A percentile compares a stretch with the other conserved stretches of the same genome.
Conservation (phyloP, 2,329 filamentous ascomycete genomes). For the Exophiala spinifera region DNA sequence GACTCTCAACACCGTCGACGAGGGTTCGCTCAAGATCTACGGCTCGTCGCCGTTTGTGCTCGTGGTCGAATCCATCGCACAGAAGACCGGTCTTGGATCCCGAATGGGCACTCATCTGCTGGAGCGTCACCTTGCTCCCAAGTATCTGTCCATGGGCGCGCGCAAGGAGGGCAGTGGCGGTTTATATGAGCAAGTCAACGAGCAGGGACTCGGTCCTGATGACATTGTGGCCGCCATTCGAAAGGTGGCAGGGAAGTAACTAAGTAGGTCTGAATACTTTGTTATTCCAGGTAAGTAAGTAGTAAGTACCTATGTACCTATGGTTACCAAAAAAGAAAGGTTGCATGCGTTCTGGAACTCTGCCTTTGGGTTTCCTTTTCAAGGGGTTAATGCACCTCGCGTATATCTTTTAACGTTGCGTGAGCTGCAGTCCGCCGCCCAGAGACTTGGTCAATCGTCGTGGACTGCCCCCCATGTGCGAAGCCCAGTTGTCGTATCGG, state of each 20-base stretch:
- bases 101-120: constrained; percentile 38
- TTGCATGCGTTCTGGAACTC: no score
- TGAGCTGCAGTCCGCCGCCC: no score
- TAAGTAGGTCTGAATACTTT: no score
- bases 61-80: constrained; percentile 39
- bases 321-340: no score
- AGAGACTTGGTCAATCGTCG: no score
- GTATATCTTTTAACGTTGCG: no score
- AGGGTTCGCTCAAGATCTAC: constrained; percentile 38
- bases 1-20: constrained; percentile 40
- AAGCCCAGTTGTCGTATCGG: no score
- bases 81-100: constrained; percentile 41
- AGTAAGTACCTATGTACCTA: no score
- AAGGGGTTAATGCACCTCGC: no score
- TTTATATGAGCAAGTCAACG: constrained; percentile 39
- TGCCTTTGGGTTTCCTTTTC: no score
- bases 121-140: constrained; percentile 38
- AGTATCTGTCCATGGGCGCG: constrained; percentile 38
- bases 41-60: constrained; percentile 38
- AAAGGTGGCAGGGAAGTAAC: not conserved
- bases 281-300: no score
- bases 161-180: constrained; percentile 41
- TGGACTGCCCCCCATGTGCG: no score
- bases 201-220: constrained; percentile 37
- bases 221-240: constrained; percentile 34